These are phyloP conservation scores for Vachellia pachyceras DNA, from an alignment of 306 rosid species.

Conservation along the genomic window DNA sequence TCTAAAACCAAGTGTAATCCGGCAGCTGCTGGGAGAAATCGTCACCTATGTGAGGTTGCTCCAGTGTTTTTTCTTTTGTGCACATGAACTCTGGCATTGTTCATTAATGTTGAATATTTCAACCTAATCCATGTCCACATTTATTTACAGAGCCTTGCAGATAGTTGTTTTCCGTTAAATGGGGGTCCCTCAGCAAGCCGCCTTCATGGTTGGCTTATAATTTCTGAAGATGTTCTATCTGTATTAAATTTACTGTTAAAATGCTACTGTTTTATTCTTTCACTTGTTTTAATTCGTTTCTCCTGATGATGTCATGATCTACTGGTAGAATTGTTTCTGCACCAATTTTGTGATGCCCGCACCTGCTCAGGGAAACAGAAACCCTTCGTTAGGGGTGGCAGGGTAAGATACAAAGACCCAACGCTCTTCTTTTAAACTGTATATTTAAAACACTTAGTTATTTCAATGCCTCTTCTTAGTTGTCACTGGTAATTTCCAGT, in stretches of 20 bases:
- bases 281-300: conserved; percentile 25
- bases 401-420: conserved; percentile 54
- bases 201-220: conserved; percentile 68
- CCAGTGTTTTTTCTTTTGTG: background rate
- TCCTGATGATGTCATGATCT: conserved; percentile 40
- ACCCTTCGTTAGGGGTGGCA: conserved; percentile 89
- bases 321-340: conserved; percentile 80
- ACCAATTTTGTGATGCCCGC: conserved; percentile 91
- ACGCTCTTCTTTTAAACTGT: conserved; percentile 12
- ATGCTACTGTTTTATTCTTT: background rate
- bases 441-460: background rate
- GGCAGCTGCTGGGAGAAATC: conserved; percentile 80
- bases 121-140: conserved; percentile 30
- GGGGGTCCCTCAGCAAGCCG: conserved; percentile 78
- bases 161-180: conserved; percentile 74
- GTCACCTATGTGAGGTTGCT: conserved; percentile 93
- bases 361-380: conserved; percentile 80
- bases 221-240: conserved; percentile 31
- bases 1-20: conserved; percentile 83
- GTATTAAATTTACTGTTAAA: conserved; percentile 6
- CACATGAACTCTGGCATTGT: conserved; percentile 1
- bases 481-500: conserved; percentile 26
- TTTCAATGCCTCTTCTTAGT: conserved; percentile 19
- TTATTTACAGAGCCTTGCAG: conserved; percentile 74
- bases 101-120: conserved; percentile 19